Evolutionary conservation across 2,329 filamentous ascomycete genomes (phyloP), one percentile per base, ranked within the genome.

Genomic region (Talaromyces piceae): DNA sequence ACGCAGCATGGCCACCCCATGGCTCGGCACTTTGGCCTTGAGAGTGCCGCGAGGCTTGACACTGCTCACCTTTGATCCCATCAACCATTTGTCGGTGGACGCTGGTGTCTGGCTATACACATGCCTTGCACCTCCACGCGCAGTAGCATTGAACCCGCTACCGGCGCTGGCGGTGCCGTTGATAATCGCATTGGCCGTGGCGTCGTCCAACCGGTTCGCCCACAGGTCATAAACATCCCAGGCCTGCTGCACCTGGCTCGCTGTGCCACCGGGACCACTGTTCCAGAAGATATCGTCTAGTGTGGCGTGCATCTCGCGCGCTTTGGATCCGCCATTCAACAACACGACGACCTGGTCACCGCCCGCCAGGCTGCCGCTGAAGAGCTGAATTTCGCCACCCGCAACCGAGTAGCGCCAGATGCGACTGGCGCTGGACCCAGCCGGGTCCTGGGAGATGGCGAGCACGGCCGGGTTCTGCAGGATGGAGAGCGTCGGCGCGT

Each of bases 211-310:
- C n/a, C 78, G 67, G 54, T 75, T 73, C 3, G 71, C 76, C 78
- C 78, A 81, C 1, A 81, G 65, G 59, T 81, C 77, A 45, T 73
- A 74, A 5, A 81, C 64, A 54, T 79, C 76, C 76, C 77, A 81
- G 0, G 63, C 65, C 55, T 71, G 61, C 22, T 65, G 59, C 0
- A 73, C 61, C 60, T 77, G 66, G 1, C 62, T 52, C 0, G 73
- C 73, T 1, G 71, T 71, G 22, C 71, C 71, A 1, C 61, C 64
- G 0, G 69, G 68, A 3, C 74, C 73, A 30, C 66, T 64, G 54
- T 77, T 73, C 45, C 74, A 62, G 62, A 81, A 81, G 50, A 81
- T 75, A 37, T 81, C 77, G 18, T 66, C 65, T 3, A 79, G 68
- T 1, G 75, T 73, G 16, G 74, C 75, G 50, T 74, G 75, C 73